These are phyloP conservation scores for Boletus eberwhitei DNA, from an alignment of 768 basidiomycete species.

Conservation along the genomic window DNA sequence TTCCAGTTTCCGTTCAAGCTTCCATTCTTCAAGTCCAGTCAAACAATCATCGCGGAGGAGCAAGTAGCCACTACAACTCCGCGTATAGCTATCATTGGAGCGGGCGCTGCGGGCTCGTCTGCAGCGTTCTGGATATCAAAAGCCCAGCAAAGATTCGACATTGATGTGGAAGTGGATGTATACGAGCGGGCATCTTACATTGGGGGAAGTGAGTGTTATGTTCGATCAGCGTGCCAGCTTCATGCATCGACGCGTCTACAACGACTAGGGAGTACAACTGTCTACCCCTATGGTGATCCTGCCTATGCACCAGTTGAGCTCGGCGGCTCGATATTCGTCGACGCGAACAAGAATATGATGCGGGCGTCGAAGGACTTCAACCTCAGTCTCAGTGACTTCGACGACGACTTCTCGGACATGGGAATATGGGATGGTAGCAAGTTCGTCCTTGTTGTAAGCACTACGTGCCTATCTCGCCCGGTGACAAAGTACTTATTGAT, in stretches of 20 bases:
- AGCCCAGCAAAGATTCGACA: constrained; percentile 64
- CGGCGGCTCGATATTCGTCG: constrained; percentile 86
- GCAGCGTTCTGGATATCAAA: constrained; percentile 84
- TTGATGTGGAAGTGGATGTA: constrained; percentile 77
- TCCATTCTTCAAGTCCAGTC: constrained; percentile 48
- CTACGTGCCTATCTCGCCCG: background rate
- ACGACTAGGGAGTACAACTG: constrained; percentile 65
- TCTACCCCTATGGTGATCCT: constrained; percentile 65
- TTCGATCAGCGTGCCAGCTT: background rate
- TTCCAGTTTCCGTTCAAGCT: constrained; percentile 53
- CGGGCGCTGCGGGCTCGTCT: constrained; percentile 83
- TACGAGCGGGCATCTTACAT: constrained; percentile 76
- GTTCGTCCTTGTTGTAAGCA: constrained; percentile 60
- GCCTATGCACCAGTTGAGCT: constrained; percentile 68
- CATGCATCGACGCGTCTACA: constrained; percentile 4
- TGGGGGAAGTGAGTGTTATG: constrained; percentile 71
- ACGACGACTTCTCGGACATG: constrained; percentile 44
- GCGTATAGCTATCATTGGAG: constrained; percentile 83
- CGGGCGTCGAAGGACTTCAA: constrained; percentile 82
- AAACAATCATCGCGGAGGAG: constrained; percentile 18
- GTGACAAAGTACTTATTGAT: background rate
- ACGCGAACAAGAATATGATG: constrained; percentile 65
- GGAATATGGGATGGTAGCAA: constrained; percentile 84
- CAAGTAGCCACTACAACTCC: constrained; percentile 33
- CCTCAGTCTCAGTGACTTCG: constrained; percentile 52